These are phyloP conservation scores for Lachancea fermentati DNA, from an alignment of 805 yeast species.

Conservation along the genomic window DNA sequence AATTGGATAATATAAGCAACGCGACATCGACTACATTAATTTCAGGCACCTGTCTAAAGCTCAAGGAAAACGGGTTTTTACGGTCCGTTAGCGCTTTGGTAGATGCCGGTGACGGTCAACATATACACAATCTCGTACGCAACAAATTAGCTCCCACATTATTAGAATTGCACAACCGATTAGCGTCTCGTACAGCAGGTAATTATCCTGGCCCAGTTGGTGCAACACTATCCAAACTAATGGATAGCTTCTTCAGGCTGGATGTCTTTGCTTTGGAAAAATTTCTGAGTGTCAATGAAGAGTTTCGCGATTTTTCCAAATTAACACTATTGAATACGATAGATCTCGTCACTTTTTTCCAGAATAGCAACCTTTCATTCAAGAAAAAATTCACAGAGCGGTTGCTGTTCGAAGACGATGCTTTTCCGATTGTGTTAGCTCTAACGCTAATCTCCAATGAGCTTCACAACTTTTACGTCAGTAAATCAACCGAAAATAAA, in stretches of 20 bases:
- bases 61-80: too few relatives aligned
- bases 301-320: slow-evolving; percentile 8
- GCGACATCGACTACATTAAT: too few relatives aligned
- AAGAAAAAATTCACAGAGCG: slow-evolving; percentile 61
- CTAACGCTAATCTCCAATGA: slow-evolving; percentile 31
- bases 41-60: too few relatives aligned
- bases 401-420: slow-evolving; percentile 50
- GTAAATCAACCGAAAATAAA: not conserved
- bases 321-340: slow-evolving; percentile 41
- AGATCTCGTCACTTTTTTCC: slow-evolving; percentile 50
- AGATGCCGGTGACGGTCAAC: not conserved
- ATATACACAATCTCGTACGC: not conserved
- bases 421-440: slow-evolving; percentile 44
- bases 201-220: slow-evolving; percentile 13
- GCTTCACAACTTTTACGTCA: slow-evolving; percentile 28
- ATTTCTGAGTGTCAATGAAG: slow-evolving; percentile 10
- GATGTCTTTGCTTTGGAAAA: slow-evolving; percentile 4
- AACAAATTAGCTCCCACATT: slow-evolving; percentile 3
- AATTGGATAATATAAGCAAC: too few relatives aligned
- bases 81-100: too few relatives aligned
- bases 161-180: slow-evolving; percentile 8
- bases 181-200: slow-evolving; percentile 10
- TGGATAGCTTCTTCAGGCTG: slow-evolving; percentile 12
- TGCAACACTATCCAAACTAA: slow-evolving; percentile 9
- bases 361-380: slow-evolving; percentile 53